Percentiles rank a stretch among this genome's conserved stretches.
Conservation (phyloP, 305 asterid species). For the Fraxinus ornus region DNA sequence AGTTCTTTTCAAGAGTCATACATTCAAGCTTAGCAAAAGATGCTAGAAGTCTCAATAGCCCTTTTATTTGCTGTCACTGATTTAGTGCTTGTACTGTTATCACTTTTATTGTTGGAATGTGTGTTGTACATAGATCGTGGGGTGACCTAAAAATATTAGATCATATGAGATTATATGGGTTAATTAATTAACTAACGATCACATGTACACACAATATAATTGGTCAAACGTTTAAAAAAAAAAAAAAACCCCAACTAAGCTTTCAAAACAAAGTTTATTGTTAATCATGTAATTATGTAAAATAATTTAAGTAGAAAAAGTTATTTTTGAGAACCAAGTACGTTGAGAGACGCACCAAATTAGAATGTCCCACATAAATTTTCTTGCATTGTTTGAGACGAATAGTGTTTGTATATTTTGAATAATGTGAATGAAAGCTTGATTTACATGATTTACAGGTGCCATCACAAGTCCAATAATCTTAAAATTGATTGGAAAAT, state of each 20-base stretch:
- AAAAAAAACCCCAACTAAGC: background rate
- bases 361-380: background rate
- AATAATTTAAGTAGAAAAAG: background rate
- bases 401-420: background rate
- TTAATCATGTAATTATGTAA: background rate
- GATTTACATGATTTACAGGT: background rate
- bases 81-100: constrained; percentile 23
- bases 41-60: background rate
- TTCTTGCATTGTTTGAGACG: background rate
- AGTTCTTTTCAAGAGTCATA: too few species aligned
- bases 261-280: background rate
- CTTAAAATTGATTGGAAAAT: background rate
- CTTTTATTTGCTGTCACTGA: constrained; percentile 12
- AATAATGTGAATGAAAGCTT: background rate
- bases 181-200: background rate
- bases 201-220: constrained; percentile 2
- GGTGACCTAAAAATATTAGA: background rate
- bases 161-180: background rate
- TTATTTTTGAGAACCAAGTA: constrained; percentile 16
- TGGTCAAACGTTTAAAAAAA: constrained; percentile 1
- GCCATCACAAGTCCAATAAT: background rate
- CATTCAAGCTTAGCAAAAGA: background rate
- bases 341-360: background rate
- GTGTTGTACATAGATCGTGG: constrained; percentile 20
- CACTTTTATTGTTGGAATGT: constrained; percentile 19